Percentiles rank a stretch among this genome's conserved stretches.
These are phyloP conservation scores for Hylodesmum podocarpum DNA, from an alignment of 306 rosid genomes.

Conservation along the genomic window DNA sequence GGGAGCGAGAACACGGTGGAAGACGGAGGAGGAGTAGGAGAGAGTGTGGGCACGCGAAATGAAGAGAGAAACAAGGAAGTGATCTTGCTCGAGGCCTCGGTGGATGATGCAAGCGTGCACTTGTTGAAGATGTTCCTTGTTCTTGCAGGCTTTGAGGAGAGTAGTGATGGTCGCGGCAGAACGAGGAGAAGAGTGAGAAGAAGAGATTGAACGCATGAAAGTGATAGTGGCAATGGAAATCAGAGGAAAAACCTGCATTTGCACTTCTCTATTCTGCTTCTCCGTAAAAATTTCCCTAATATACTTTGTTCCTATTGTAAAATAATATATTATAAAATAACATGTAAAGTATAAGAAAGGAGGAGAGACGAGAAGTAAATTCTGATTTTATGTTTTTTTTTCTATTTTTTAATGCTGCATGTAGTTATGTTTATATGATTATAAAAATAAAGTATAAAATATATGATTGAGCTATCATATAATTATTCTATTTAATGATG, in stretches of 20 bases:
- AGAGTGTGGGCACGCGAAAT: conserved; percentile 29
- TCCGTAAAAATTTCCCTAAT: no score
- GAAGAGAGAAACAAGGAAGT: conserved; percentile 49
- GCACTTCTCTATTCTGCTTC: not conserved
- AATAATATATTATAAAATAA: no score
- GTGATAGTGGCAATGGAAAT: not conserved
- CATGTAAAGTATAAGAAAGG: no score
- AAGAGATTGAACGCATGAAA: conserved; percentile 38
- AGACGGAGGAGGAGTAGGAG: conserved; percentile 30
- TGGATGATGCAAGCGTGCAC: conserved; percentile 61
- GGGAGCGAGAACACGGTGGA: conserved; percentile 45
- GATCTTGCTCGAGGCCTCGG: conserved; percentile 76
- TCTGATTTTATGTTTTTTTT: no score
- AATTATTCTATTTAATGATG: no score
- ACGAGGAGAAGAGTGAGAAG: not conserved
- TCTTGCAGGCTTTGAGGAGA: conserved; percentile 55
- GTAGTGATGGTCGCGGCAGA: conserved; percentile 37
- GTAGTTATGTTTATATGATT: no score
- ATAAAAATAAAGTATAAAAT: no score
- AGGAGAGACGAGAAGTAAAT: no score
- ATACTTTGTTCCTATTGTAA: not conserved
- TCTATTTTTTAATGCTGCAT: no score
- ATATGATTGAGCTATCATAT: no score
- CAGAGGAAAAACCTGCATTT: not conserved
- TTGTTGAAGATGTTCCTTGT: conserved; percentile 48